These are phyloP conservation scores for Lagerstroemia speciosa DNA, from an alignment of 345 rosid genomes.

Conservation along the genomic window DNA sequence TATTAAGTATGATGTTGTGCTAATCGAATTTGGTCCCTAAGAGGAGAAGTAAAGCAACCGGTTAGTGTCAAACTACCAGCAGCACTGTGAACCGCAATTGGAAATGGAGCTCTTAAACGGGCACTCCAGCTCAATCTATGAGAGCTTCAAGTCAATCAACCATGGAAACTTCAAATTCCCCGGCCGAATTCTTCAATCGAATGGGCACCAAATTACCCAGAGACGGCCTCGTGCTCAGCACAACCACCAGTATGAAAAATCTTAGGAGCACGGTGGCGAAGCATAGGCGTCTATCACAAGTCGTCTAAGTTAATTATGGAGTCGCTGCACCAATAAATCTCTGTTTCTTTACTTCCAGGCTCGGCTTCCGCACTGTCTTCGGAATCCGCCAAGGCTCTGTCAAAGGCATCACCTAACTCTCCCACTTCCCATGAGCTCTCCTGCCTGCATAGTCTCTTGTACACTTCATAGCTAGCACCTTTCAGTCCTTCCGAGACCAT, in stretches of 20 bases:
- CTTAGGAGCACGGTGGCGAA: background rate
- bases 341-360: conserved; percentile 24
- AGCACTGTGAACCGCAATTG: too few species aligned
- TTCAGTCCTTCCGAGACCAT: conserved; percentile 62
- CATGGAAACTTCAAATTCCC: too few species aligned
- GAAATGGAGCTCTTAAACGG: too few species aligned
- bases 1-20: too few species aligned
- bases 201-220: background rate
- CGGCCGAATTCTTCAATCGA: too few species aligned
- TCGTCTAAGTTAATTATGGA: conserved; percentile 58
- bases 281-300: conserved; percentile 24
- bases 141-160: too few species aligned
- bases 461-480: conserved; percentile 46
- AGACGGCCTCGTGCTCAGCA: background rate
- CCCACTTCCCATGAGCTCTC: conserved; percentile 55
- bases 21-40: too few species aligned
- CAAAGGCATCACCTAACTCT: conserved; percentile 52
- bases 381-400: conserved; percentile 32
- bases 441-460: conserved; percentile 52
- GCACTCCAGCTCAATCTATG: too few species aligned
- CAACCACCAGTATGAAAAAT: too few species aligned
- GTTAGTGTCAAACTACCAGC: too few species aligned
- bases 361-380: conserved; percentile 19
- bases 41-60: too few species aligned
- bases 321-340: conserved; percentile 41